A percentile compares a stretch with the other conserved stretches of the same genome.
Conservation (phyloP, 2,329 filamentous ascomycete species). For the Colletotrichum sp. region DNA sequence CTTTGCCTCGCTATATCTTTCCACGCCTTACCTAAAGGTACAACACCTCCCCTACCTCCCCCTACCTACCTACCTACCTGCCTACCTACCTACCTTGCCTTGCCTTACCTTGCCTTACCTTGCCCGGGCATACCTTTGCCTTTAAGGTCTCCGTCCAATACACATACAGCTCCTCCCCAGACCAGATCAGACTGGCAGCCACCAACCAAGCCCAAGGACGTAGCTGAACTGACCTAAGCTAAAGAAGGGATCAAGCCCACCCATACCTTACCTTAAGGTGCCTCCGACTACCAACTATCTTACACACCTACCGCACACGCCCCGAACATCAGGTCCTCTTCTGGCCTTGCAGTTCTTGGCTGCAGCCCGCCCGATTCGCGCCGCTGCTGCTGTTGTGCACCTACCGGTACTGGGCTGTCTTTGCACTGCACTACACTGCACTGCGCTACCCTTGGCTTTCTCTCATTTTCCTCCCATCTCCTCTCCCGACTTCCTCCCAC, state of each 20-base stretch:
- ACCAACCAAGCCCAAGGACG: not conserved
- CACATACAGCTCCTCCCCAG: not conserved
- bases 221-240: not conserved
- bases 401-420: not conserved
- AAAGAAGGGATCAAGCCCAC: not conserved
- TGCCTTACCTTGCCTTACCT: not conserved
- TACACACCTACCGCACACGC: not conserved
- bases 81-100: not conserved
- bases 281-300: not conserved
- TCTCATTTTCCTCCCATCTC: constrained; percentile 7
- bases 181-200: not conserved
- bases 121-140: not conserved
- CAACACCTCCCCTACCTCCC: not conserved
- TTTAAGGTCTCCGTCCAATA: not conserved
- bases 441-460: not conserved
- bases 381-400: not conserved
- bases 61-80: not conserved
- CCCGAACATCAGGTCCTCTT: not conserved
- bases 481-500: constrained; percentile 14
- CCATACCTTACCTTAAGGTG: not conserved
- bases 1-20: not conserved
- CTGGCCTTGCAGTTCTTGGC: not conserved
- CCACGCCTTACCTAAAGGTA: not conserved
- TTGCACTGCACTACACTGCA: not conserved
- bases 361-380: not conserved